phyloP scores from a whole-genome alignment of 2,329 filamentous ascomycete genomes.

The Bipolaris zeicola region DNA sequence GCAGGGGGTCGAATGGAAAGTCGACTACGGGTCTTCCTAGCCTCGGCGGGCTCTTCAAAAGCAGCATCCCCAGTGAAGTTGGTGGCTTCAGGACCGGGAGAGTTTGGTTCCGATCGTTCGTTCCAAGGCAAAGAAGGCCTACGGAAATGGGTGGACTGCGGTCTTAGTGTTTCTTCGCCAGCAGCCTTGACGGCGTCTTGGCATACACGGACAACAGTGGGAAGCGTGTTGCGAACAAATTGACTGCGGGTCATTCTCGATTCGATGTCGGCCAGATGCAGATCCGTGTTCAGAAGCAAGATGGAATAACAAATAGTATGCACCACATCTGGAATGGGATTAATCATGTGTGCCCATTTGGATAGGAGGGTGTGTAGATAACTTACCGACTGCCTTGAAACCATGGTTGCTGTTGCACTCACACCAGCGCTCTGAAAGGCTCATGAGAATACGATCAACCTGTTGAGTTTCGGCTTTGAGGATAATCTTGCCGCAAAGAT shows the following conservation, averaged over 20 bases:
- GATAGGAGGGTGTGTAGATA: not conserved
- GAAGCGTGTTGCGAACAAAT: slow-evolving; percentile 95
- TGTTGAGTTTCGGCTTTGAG: slow-evolving; percentile 94
- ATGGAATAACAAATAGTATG: slow-evolving; percentile 98
- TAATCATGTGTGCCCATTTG: slow-evolving; percentile 25
- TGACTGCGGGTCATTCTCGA: slow-evolving; percentile 94
- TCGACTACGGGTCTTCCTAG: slow-evolving; percentile 47
- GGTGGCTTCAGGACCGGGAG: slow-evolving; percentile 36
- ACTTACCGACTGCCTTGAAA: slow-evolving; percentile 83
- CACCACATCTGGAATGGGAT: slow-evolving; percentile 72
- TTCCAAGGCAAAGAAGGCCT: slow-evolving; percentile 45
- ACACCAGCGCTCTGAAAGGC: slow-evolving; percentile 89
- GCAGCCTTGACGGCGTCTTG: slow-evolving; percentile 66
- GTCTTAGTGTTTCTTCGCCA: slow-evolving; percentile 42
- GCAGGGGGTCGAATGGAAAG: slow-evolving; percentile 51
- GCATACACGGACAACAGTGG: slow-evolving; percentile 77
- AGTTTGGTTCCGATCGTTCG: slow-evolving; percentile 44
- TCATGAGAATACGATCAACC: slow-evolving; percentile 90
- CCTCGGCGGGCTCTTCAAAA: slow-evolving; percentile 44
- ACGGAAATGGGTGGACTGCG: slow-evolving; percentile 42
- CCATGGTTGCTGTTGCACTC: slow-evolving; percentile 90
- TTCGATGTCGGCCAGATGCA: slow-evolving; percentile 93
- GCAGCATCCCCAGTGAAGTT: slow-evolving; percentile 34
- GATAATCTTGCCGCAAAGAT: slow-evolving; percentile 79
- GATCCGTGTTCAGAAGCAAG: slow-evolving; percentile 91